Evolutionary conservation across 2,329 filamentous ascomycete species (phyloP).

Genomic region (Diaporthe sp.): DNA sequence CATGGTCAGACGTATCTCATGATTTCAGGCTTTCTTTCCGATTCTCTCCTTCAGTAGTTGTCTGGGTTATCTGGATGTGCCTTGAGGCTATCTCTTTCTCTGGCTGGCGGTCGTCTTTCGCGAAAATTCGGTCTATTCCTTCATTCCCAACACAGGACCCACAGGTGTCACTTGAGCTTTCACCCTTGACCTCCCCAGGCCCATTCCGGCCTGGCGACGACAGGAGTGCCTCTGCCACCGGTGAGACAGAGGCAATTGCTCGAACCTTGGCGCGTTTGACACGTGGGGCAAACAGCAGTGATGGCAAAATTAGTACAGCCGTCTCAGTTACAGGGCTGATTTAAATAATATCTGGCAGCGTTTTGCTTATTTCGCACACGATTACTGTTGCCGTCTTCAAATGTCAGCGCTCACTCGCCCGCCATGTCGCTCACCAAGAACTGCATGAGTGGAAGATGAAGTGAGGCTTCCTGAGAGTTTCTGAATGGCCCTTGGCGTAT

Average conservation of each 20-base stretch:
- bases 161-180: neutral
- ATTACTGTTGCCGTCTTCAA: too few species aligned
- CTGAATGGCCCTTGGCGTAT: too few species aligned
- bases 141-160: neutral
- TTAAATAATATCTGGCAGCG: neutral
- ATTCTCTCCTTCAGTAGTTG: neutral
- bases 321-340: neutral
- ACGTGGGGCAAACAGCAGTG: slow-evolving; percentile 12
- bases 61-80: neutral
- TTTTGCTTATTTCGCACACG: too few species aligned
- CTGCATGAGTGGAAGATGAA: too few species aligned
- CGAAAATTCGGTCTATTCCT: neutral
- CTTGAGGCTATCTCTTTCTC: neutral
- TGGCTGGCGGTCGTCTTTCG: neutral
- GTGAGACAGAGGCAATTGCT: neutral
- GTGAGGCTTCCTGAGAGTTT: too few species aligned
- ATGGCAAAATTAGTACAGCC: neutral
- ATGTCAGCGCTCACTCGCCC: too few species aligned
- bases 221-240: neutral
- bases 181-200: neutral
- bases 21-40: neutral
- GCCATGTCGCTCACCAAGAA: too few species aligned
- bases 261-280: neutral
- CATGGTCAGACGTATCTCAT: neutral
- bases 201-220: neutral